Conservation (phyloP, 768 basidiomycete species). For the Leccinum barrowsii region DNA sequence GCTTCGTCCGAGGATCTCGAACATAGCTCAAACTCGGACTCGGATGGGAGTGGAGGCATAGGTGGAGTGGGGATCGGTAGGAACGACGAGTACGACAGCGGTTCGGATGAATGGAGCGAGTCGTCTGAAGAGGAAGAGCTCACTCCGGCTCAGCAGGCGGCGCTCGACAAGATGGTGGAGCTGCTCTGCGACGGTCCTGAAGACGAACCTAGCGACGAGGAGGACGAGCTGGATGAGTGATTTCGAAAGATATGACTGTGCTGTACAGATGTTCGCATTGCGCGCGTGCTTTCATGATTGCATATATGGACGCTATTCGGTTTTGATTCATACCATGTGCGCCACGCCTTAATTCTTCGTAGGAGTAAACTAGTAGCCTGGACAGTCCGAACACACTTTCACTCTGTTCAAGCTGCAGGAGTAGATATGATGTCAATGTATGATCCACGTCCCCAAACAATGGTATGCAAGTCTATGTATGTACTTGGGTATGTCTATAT, state of each 20-base stretch:
- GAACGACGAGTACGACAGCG: constrained; percentile 22
- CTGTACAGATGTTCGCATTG: not conserved
- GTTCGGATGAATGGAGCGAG: constrained; percentile 28
- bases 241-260: not conserved
- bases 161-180: constrained; percentile 60
- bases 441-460: not conserved
- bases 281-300: no score
- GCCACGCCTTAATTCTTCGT: no score
- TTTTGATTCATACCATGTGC: no score
- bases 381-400: not conserved
- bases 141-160: constrained; percentile 51
- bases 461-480: not conserved
- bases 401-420: not conserved
- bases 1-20: constrained; percentile 43
- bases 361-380: no score
- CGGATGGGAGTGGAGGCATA: constrained; percentile 29
- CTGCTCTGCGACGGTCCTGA: constrained; percentile 56
- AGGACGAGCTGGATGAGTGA: constrained; percentile 51
- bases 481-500: not conserved
- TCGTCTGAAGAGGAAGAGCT: constrained; percentile 46
- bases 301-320: no score
- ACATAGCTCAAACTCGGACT: constrained; percentile 34
- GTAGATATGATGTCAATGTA: not conserved
- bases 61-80: constrained; percentile 21
- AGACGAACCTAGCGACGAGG: constrained; percentile 33